phyloP scores from a whole-genome alignment of 176 grass and related monocot species.

The Oryza punctata region DNA sequence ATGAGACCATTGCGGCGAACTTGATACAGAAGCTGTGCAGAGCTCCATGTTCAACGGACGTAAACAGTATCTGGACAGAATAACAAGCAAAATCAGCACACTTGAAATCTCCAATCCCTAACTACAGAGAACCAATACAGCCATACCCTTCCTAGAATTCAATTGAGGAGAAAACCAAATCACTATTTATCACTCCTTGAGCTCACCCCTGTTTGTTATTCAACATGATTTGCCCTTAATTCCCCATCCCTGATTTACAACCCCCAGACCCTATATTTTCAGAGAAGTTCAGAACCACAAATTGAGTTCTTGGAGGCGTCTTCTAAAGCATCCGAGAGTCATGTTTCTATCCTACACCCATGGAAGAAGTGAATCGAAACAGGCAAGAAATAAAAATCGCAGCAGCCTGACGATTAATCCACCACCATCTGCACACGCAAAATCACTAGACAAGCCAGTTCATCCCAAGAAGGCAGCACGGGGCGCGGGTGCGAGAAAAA shows the following conservation, averaged over 20 bases:
- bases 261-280: not conserved
- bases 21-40: conserved; percentile 57
- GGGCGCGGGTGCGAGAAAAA: too few relatives aligned
- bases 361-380: too few relatives aligned
- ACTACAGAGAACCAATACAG: not conserved
- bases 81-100: conserved; percentile 17
- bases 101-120: not conserved
- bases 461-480: too few relatives aligned
- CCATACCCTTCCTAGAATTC: conserved; percentile 7
- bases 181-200: not conserved
- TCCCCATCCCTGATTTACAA: not conserved
- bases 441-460: too few relatives aligned
- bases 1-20: conserved; percentile 33
- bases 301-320: too few relatives aligned
- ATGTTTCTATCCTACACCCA: too few relatives aligned
- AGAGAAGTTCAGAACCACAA: not conserved
- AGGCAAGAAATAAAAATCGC: too few relatives aligned
- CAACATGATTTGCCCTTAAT: not conserved
- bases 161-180: not conserved
- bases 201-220: not conserved
- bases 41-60: conserved; percentile 59
- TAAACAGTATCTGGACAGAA: not conserved
- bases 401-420: too few relatives aligned
- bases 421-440: too few relatives aligned
- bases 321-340: too few relatives aligned